Percentiles rank a stretch among this genome's conserved stretches.
phyloP scores from a whole-genome alignment of 1,139 yeast species.

The Scheffersomyces illinoinensis region DNA sequence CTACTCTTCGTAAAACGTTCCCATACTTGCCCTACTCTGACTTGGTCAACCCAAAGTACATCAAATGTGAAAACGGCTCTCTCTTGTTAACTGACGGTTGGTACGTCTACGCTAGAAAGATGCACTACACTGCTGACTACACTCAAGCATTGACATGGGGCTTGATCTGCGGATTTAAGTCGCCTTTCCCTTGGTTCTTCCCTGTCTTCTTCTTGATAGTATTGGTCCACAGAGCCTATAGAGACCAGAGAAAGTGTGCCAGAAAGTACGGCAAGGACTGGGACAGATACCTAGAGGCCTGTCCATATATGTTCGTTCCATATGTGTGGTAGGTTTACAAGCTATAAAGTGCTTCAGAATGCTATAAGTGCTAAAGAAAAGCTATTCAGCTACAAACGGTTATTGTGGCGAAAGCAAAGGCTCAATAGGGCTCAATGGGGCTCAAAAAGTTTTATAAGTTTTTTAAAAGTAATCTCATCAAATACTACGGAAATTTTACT shows the following conservation, averaged over 20 bases:
- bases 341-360: not conserved
- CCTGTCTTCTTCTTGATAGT: slow-evolving; percentile 88
- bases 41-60: slow-evolving; percentile 78
- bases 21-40: slow-evolving; percentile 89
- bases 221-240: slow-evolving; percentile 79
- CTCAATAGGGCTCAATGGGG: too few relatives aligned
- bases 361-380: not conserved
- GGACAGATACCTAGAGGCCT: slow-evolving; percentile 80
- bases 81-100: slow-evolving; percentile 88
- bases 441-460: not conserved
- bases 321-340: slow-evolving; percentile 56
- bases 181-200: slow-evolving; percentile 95
- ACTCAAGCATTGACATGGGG: slow-evolving; percentile 91
- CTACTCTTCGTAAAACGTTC: slow-evolving; percentile 75
- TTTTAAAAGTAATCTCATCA: not conserved
- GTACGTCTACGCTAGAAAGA: slow-evolving; percentile 89
- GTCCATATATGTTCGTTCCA: slow-evolving; percentile 93
- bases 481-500: not conserved
- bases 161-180: slow-evolving; percentile 78
- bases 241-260: slow-evolving; percentile 84
- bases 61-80: slow-evolving; percentile 83
- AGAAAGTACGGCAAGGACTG: slow-evolving; percentile 92
- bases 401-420: too few relatives aligned
- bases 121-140: slow-evolving; percentile 94
- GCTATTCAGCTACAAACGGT: not conserved